A percentile compares a stretch with the other conserved stretches of the same genome.
phyloP scores from a whole-genome alignment of 306 rosid species.

The Astragalus membranaceus region DNA sequence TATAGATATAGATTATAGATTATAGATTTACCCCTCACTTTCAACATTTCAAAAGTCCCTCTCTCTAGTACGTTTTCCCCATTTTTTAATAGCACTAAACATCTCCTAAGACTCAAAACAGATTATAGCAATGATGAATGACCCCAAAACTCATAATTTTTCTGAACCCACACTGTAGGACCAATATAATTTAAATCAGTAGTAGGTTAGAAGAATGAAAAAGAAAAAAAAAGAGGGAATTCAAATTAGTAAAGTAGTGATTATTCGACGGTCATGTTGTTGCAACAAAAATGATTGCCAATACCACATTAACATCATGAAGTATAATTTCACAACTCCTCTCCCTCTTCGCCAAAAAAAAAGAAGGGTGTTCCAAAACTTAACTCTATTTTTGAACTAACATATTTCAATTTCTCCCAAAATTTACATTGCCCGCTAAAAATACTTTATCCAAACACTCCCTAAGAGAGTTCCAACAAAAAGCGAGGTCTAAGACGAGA shows the following conservation, averaged over 20 bases:
- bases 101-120: constrained; percentile 27
- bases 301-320: constrained; percentile 14
- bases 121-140: constrained; percentile 33
- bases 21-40: no score
- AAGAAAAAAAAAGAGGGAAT: neutral
- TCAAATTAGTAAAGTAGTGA: constrained; percentile 30
- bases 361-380: no score
- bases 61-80: neutral
- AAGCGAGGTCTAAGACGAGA: no score
- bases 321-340: neutral
- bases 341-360: neutral
- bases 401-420: no score
- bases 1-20: no score
- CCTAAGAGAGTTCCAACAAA: no score
- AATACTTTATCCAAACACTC: no score
- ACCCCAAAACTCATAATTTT: constrained; percentile 26
- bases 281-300: constrained; percentile 25
- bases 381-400: no score
- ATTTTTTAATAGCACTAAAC: constrained; percentile 2
- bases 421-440: no score
- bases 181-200: constrained; percentile 11
- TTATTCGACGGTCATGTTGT: constrained; percentile 28
- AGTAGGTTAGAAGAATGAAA: neutral
- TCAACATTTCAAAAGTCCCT: no score
- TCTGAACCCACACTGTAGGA: constrained; percentile 16